A percentile compares a stretch with the other conserved stretches of the same genome.
phyloP scores from a whole-genome alignment of 148 eudicot genomes.

The Heliamphora exappendiculata region DNA sequence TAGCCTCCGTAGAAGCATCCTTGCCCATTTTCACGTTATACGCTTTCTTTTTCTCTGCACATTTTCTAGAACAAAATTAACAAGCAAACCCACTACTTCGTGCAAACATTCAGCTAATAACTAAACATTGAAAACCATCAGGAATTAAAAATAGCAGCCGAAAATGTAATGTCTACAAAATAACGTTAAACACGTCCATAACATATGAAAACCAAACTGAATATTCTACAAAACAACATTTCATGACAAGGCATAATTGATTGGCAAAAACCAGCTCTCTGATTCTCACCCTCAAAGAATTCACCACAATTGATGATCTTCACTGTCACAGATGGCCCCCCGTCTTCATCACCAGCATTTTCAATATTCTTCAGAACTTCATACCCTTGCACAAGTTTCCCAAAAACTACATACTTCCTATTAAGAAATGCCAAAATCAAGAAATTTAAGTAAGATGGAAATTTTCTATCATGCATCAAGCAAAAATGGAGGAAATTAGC shows the following conservation, averaged over 20 bases:
- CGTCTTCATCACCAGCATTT: slow-evolving; percentile 75
- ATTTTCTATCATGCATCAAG: neutral
- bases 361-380: slow-evolving; percentile 81
- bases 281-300: slow-evolving; percentile 45
- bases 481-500: neutral
- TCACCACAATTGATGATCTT: slow-evolving; percentile 82
- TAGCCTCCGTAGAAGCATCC: slow-evolving; percentile 34
- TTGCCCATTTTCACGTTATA: slow-evolving; percentile 42
- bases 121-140: neutral
- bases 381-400: slow-evolving; percentile 75
- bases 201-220: neutral
- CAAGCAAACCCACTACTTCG: neutral
- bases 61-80: neutral
- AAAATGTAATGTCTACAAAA: neutral
- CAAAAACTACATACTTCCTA: slow-evolving; percentile 84
- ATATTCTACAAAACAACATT: neutral
- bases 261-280: neutral
- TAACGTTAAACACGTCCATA: neutral
- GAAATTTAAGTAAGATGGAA: neutral
- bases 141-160: neutral
- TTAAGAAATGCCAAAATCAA: slow-evolving; percentile 9
- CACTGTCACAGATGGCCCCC: slow-evolving; percentile 64
- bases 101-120: neutral
- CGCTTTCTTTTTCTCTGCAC: slow-evolving; percentile 57
- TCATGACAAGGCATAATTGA: neutral